Conservation (phyloP, 345 rosid species). For the Rhizophora apiculata region DNA sequence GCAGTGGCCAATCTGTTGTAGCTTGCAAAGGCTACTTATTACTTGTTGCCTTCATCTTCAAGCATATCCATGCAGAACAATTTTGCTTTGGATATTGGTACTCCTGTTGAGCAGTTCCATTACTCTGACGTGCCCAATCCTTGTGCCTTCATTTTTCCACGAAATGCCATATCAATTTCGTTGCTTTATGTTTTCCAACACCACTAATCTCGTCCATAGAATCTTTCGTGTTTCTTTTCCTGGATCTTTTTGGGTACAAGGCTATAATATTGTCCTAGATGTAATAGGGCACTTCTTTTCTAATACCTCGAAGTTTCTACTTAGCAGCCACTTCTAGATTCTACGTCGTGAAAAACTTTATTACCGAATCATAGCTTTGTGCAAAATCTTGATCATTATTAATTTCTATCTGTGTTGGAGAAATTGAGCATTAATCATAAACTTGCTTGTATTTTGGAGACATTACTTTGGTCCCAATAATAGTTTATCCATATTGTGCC, state of each 20-base stretch:
- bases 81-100: conserved; percentile 18
- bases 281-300: background rate
- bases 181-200: too few species aligned
- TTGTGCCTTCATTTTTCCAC: too few species aligned
- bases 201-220: too few species aligned
- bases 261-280: background rate
- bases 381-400: too few species aligned
- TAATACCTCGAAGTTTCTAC: background rate
- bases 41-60: conserved; percentile 16
- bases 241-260: background rate
- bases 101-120: background rate
- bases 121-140: too few species aligned
- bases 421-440: background rate
- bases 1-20: conserved; percentile 17
- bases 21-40: conserved; percentile 16
- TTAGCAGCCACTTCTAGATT: background rate
- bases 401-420: background rate
- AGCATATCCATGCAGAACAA: conserved; percentile 7
- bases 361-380: too few species aligned
- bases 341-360: background rate
- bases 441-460: background rate
- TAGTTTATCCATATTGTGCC: background rate
- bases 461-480: background rate
- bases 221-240: too few species aligned
- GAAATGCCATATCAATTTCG: too few species aligned